A percentile compares a stretch with the other conserved stretches of the same genome.
These are phyloP conservation scores for Mallotus japonicus DNA, from an alignment of 441 rosid genomes.

Conservation along the genomic window DNA sequence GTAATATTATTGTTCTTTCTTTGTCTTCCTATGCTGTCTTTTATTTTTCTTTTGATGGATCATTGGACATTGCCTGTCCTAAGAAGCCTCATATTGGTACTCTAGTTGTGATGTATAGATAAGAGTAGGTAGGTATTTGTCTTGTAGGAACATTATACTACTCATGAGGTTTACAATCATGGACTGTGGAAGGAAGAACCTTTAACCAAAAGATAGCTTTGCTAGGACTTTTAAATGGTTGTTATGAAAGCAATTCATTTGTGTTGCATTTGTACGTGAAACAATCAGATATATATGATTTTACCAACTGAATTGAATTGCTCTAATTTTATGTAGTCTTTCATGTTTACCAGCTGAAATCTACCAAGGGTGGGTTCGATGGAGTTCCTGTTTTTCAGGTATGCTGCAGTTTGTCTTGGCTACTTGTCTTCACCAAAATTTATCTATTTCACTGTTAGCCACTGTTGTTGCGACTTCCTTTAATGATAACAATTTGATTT, in stretches of 20 bases:
- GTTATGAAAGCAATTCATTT: background rate
- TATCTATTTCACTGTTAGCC: background rate
- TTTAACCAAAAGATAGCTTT: background rate
- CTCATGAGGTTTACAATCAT: background rate
- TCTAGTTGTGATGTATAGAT: background rate
- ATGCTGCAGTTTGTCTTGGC: constrained; percentile 14
- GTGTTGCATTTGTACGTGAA: background rate
- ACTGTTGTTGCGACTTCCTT: background rate
- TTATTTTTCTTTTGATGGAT: background rate
- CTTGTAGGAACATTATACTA: background rate
- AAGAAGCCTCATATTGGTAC: background rate
- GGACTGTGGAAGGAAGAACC: background rate
- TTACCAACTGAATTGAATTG: background rate
- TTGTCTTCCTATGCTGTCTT: background rate
- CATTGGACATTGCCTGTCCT: too few species aligned
- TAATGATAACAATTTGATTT: background rate
- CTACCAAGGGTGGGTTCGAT: constrained; percentile 61
- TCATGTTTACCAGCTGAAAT: constrained; percentile 49
- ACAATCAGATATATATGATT: background rate
- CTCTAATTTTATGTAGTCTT: constrained; percentile 15
- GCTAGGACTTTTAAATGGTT: background rate
- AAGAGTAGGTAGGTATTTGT: background rate
- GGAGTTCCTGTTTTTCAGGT: constrained; percentile 99
- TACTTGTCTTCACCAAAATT: background rate
- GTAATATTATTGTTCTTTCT: background rate